Evolutionary conservation across 202 grass and related monocot species (phyloP).

Genomic region (Carex arenaria): DNA sequence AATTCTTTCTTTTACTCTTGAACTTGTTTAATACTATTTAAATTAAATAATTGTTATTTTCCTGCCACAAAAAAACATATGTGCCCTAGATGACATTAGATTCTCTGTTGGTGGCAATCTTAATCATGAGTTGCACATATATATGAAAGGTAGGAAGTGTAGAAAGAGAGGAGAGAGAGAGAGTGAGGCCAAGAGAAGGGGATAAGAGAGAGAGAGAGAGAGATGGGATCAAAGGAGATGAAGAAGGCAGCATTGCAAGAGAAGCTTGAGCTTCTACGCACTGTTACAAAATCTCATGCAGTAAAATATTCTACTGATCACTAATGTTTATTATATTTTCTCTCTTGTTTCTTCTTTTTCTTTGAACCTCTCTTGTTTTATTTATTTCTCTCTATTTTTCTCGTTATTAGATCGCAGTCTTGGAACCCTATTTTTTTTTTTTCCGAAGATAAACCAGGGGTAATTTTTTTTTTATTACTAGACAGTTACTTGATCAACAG

Average conservation of each 20-base stretch:
- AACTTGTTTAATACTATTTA: background rate
- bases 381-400: background rate
- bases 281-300: constrained; percentile 57
- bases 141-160: background rate
- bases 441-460: too few species aligned
- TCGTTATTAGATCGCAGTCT: background rate
- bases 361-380: background rate
- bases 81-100: background rate
- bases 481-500: background rate
- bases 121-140: background rate
- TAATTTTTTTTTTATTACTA: background rate
- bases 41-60: background rate
- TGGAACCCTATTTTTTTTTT: too few species aligned
- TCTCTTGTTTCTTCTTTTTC: constrained; percentile 4
- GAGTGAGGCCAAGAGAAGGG: background rate
- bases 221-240: constrained; percentile 53
- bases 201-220: background rate
- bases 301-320: constrained; percentile 23
- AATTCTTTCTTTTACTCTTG: background rate
- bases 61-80: background rate
- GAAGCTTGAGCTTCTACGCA: constrained; percentile 65
- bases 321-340: background rate
- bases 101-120: background rate
- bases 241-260: constrained; percentile 62
- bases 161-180: background rate